Evolutionary conservation across 768 basidiomycete species (phyloP), one percentile per base, ranked within the genome.

Genomic region (Russula emetica): DNA sequence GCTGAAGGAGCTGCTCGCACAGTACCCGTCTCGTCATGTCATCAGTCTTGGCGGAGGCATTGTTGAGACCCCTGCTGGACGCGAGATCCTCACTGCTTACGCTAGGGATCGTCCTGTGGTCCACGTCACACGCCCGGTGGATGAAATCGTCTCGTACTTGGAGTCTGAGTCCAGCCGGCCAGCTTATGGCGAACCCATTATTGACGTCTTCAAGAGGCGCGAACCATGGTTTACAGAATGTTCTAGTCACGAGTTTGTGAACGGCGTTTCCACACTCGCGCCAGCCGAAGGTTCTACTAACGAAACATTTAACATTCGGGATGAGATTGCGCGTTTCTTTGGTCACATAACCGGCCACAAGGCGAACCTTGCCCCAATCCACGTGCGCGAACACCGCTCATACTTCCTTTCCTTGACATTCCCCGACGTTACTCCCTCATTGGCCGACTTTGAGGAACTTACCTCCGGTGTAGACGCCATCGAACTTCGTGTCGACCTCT

Each of bases 1-100:
- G 57, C 79, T 98, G 13, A 75, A 82, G 34, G 84, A 90, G 45
- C 79, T 97, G 45, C 78, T 96, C 45, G 70, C 74, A 20, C 77
- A 79, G 14, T 78, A 83, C 57, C 76, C 80, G 47, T 76, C 80
- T 5, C 80, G 79, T 0, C 85, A 93, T 74, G 80, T 98, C 59
- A 83, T 98, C 73, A 93, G 90, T 67, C 85, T 97, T 22, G 96
- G 97, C 3, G 97, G 97, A 4, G 96, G 96, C 0, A 86, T 98
- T 62, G 92, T 98, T 34, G 96, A 99, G 75, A 90, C 86, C 0
- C 80, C 86, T 1, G 81, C 78, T 47, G 89, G 92, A 14, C 80
- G 95, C 34, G 78, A 88, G 20, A 70, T 91, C 5, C 78, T 99
- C 63, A 81, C 85, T 73, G 74, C 79, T 20, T 94, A 91, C 72